Evolutionary conservation across 768 basidiomycete species (phyloP), one percentile per base, ranked within the genome.

Genomic region (Naganishia friedmannii): DNA sequence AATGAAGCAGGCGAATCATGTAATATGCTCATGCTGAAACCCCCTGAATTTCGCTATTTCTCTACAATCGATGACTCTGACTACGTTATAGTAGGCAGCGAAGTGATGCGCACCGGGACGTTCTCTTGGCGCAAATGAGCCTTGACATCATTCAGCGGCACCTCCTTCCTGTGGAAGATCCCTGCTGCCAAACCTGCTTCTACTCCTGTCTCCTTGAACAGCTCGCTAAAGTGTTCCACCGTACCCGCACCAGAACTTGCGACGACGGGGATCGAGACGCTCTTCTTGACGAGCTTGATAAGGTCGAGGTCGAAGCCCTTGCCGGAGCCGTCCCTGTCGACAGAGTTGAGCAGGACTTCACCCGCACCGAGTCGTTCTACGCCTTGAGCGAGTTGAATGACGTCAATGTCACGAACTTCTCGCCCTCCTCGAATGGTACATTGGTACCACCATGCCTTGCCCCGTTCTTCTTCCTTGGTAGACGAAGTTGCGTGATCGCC

Each of bases 361-460:
- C 96, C 96, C 0, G 96, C 94, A 3, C 96, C 96, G 19, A 99
- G 86, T 48, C 79, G 79, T 79, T 96, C 92, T n/a, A 88, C 92
- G 15, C 95, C 96, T 69, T 87, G 84, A 21, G 90, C 92, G n/a
- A 99, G 87, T 81, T 98, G 88, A 26, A 92, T 87, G 53, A 88
- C 95, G 17, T 95, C 96, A 37, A 99, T 82, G 42, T 87, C 87
- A 15, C 93, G 87, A 28, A 84, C 73, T 78, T 93, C 90, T 34
- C 96, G 88, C 17, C 96, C 96, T 46, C 96, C 95, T 0, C 89
- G 90, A 56, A 97, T 90, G 13, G 96, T 98, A 81, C 96, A 98
- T 79, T 94, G 93, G 81, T 99, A 99, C 96, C 95, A 98, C 93
- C 96, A 98, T 53, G 88, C 89, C 77, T 87, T 88, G 53, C 87